Evolutionary conservation across 176 grass and related monocot genomes (phyloP).

Genomic region (Dendrocalamus sinicus): DNA sequence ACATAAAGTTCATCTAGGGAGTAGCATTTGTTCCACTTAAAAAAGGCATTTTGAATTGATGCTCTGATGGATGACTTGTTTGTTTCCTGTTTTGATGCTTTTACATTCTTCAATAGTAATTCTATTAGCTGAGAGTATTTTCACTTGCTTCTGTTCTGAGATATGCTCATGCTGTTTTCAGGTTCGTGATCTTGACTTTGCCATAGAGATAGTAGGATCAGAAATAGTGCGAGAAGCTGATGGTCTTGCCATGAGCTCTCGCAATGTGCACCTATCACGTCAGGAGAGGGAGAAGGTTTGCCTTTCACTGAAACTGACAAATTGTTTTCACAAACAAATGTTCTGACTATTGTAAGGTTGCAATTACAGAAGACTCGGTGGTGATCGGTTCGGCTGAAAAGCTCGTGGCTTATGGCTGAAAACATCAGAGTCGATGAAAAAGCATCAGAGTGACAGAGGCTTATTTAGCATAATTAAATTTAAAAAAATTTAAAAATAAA

Average conservation of each 20-base stretch:
- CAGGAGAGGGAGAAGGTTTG: slow-evolving; percentile 74
- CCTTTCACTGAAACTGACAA: slow-evolving; percentile 9
- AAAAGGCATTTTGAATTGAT: slow-evolving; percentile 8
- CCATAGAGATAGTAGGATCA: slow-evolving; percentile 80
- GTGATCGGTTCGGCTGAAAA: too few relatives aligned
- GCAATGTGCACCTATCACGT: slow-evolving; percentile 71
- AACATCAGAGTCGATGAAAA: too few relatives aligned
- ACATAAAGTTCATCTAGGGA: not conserved
- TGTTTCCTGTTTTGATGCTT: slow-evolving; percentile 29
- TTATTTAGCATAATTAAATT: too few relatives aligned
- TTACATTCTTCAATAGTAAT: not conserved
- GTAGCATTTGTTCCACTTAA: not conserved
- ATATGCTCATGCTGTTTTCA: slow-evolving; percentile 48
- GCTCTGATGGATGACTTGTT: not conserved
- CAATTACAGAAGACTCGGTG: not conserved
- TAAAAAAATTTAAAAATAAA: too few relatives aligned
- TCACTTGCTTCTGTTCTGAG: slow-evolving; percentile 17
- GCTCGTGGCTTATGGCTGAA: too few relatives aligned
- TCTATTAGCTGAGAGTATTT: not conserved
- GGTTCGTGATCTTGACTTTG: slow-evolving; percentile 87
- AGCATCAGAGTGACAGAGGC: too few relatives aligned
- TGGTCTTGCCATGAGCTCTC: slow-evolving; percentile 95
- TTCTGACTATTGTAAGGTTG: not conserved
- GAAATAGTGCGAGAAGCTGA: slow-evolving; percentile 89
- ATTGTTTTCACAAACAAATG: not conserved